Evolutionary conservation across 164 flowering plant species (phyloP), one percentile per base, ranked within the genome.

Genomic region (Buxus sempervirens): DNA sequence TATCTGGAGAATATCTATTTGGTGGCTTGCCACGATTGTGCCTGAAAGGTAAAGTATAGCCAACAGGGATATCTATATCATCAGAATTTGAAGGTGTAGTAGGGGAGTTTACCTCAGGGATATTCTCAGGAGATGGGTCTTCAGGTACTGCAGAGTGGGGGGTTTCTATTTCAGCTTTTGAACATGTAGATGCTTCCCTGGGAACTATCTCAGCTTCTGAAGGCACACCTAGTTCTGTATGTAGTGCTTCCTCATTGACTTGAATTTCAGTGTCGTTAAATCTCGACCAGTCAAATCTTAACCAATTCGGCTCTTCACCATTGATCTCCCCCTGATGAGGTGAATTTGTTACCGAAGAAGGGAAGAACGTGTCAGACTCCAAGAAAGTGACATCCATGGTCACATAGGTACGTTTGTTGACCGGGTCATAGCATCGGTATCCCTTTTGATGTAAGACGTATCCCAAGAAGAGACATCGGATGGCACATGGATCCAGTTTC

Each of bases 381-480:
- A 61, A 9, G 54, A 69, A 69, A 25, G 72, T 69, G 24, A 62
- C 72, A 28, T 69, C 65, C 72, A 66, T 66, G 28, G 61, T n/a
- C 1, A 66, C 23, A 66, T 66, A 54, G 10, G 32, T 32, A 28
- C 60, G 26, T 9, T 55, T 66, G 7, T 3, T 3, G 3, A 7
- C 7, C 5, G 38, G 38, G 7, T 32, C 38, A 7, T 3, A 32
- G 38, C 38, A 32, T 32, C 38, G 3, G 7, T 32, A 32, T 3
- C 38, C 38, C 7, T 32, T 32, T 32, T 32, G 61, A 24, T 55
- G 25, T 12, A 66, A 21, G 0, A 19, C 58, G 21, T 55, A 54
- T 20, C 55, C 61, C 69, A 56, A 3, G 36, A 55, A 55, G n/a
- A 55, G 0, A n/a, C 49, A 54, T 3, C 61, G 25, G 36, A 5